These are phyloP conservation scores for Peterozyma toletana DNA, from an alignment of 805 yeast genomes.

Conservation along the genomic window DNA sequence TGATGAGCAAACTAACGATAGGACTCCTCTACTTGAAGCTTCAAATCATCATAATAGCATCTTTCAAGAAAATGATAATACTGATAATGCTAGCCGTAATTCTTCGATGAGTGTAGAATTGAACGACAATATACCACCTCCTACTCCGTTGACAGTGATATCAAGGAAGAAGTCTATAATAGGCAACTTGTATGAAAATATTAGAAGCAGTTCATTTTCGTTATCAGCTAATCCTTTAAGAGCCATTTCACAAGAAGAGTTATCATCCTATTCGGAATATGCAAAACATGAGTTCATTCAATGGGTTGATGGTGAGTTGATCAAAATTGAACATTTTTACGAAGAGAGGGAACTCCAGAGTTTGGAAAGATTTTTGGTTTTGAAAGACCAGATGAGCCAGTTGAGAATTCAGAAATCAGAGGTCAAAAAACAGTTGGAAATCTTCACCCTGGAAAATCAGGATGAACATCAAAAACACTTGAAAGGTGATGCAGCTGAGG, in stretches of 20 bases:
- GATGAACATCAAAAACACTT: not conserved
- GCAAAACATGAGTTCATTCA: slow-evolving; percentile 41
- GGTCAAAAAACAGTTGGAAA: slow-evolving; percentile 13
- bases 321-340: slow-evolving; percentile 57
- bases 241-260: not conserved
- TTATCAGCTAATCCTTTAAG: not conserved
- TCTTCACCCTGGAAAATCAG: slow-evolving; percentile 2
- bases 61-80: not conserved
- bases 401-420: slow-evolving; percentile 43
- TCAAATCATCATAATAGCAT: not conserved
- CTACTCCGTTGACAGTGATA: no score
- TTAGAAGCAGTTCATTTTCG: slow-evolving; percentile 9
- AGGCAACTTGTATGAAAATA: slow-evolving; percentile 13
- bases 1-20: slow-evolving; percentile 12
- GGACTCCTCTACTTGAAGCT: slow-evolving; percentile 20
- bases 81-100: not conserved
- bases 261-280: slow-evolving; percentile 19
- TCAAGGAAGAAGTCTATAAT: slow-evolving; percentile 17
- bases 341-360: slow-evolving; percentile 53
- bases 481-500: not conserved
- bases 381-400: slow-evolving; percentile 66
- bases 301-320: slow-evolving; percentile 62
- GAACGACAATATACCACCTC: slow-evolving; percentile 2
- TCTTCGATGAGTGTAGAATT: slow-evolving; percentile 1
- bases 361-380: slow-evolving; percentile 46